Evolutionary conservation across 2,329 filamentous ascomycete genomes (phyloP).

Genomic region (Pseudocercospora crystallina): DNA sequence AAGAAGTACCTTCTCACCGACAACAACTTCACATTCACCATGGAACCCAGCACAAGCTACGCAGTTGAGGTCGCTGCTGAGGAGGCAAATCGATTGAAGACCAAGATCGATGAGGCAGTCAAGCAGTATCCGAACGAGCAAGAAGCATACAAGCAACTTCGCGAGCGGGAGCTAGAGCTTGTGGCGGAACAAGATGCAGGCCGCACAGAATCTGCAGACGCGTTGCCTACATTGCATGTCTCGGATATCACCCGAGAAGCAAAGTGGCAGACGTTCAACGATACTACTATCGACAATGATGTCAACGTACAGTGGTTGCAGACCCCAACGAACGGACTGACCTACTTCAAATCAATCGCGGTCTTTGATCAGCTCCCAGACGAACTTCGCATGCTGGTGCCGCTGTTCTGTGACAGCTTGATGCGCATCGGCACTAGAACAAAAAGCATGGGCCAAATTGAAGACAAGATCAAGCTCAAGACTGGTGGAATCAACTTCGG

Average conservation of each 20-base stretch:
- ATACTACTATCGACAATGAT: conserved; percentile 55
- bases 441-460: conserved; percentile 89
- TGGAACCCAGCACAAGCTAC: conserved; percentile 79
- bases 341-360: conserved; percentile 91
- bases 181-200: conserved; percentile 66
- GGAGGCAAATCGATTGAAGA: conserved; percentile 71
- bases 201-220: conserved; percentile 79
- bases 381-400: conserved; percentile 79
- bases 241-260: conserved; percentile 81
- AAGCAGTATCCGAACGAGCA: conserved; percentile 68
- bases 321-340: conserved; percentile 90
- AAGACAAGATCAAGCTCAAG: conserved; percentile 93
- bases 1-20: conserved; percentile 90
- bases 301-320: conserved; percentile 84
- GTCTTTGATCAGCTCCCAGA: conserved; percentile 75
- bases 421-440: conserved; percentile 89
- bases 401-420: conserved; percentile 86
- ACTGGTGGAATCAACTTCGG: conserved; percentile 86
- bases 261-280: conserved; percentile 67
- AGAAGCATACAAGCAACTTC: conserved; percentile 69
- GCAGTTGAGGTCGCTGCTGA: conserved; percentile 72
- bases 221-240: conserved; percentile 82
- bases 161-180: conserved; percentile 75
- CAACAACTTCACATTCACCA: conserved; percentile 86
- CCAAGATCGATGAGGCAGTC: conserved; percentile 70